Conservation (phyloP, 192 early-diverging fungal species). For the Mortierella claussenii region DNA sequence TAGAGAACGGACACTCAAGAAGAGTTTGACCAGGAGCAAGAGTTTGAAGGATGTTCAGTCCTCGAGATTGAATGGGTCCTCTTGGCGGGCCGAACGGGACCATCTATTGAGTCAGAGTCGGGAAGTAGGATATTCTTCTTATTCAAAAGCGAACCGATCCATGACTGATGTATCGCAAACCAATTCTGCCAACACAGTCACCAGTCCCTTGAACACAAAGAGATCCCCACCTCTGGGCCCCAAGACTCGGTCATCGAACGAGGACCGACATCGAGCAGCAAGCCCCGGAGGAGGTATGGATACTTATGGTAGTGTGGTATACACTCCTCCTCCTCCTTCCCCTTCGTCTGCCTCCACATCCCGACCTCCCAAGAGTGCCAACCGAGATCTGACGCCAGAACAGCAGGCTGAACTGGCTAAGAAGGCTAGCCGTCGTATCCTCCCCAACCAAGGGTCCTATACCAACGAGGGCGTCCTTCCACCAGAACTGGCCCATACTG, state of each 20-base stretch:
- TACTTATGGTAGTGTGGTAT: constrained; percentile 22
- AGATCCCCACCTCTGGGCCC: constrained; percentile 32
- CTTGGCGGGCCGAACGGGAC: constrained; percentile 46
- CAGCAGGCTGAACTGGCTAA: constrained; percentile 46
- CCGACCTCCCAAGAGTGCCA: constrained; percentile 24
- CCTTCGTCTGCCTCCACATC: neutral
- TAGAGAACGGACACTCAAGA: constrained; percentile 45
- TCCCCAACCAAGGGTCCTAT: constrained; percentile 46
- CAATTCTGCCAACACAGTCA: constrained; percentile 1
- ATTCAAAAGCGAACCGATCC: neutral
- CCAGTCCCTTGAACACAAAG: constrained; percentile 1
- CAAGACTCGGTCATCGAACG: constrained; percentile 16
- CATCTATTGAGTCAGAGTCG: constrained; percentile 33
- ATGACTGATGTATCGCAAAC: constrained; percentile 5
- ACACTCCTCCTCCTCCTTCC: constrained; percentile 44
- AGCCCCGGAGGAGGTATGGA: neutral
- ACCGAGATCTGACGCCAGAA: constrained; percentile 29
- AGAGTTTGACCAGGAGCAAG: constrained; percentile 45
- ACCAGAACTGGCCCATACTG: constrained; percentile 8
- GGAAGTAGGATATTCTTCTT: constrained; percentile 8
- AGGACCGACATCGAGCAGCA: constrained; percentile 1
- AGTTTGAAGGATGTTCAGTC: constrained; percentile 49
- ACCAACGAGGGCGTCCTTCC: constrained; percentile 38
- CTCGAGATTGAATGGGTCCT: constrained; percentile 29
- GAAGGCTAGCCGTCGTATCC: constrained; percentile 48